Base-by-base conservation (phyloP, 495 filamentous ascomycete genomes). In the Lindgomyces ingoldianus region DNA sequence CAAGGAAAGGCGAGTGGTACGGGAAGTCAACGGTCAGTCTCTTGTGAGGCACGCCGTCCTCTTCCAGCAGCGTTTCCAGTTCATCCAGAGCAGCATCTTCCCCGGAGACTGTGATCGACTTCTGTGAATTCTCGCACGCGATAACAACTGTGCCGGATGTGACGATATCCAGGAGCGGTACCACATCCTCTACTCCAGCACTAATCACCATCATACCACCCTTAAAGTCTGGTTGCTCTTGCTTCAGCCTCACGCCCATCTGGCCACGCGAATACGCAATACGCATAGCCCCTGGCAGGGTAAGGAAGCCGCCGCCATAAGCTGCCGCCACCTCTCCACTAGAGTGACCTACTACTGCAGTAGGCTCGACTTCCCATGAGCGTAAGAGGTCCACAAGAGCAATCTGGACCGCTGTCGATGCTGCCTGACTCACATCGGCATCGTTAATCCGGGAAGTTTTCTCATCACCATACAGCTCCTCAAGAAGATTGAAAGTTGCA, bases 301-400 rank as follows among this genome's bases (percentile, higher is more conserved):
- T 39, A 14, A 39, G 33, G 33, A 39, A 39, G 33, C 33, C 33
- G 14, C 6, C 33, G 33, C 33, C 33, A 39, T 39, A 39, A 39
- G 33, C 33, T 14, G 33, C 33, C 14, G 33, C 33, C 6, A 39
- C 33, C 33, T 39, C 33, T 39, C 33, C 33, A 39, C 33, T 39
- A 14, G 33, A 39, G 14, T 39, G 33, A 39, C 33, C 33, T 39
- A 39, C 33, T 6, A 39, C 33, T 39, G 33, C 33, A 39, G 33
- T 6, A 39, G 53, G 53, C 3, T 57, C n/a, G 27, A 57, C 18
- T 18, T 24, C 18, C 27, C 27, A 57, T n/a, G 16, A 19, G 14
- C 53, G 53, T 9, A 57, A 33, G 21, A 41, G 12, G 30, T 57
- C 33, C 9, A 57, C 53, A n/a, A 57, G 27, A 22, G 10, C 53